A percentile compares a stretch with the other conserved stretches of the same genome.
These are phyloP conservation scores for Microcos paniculata DNA, from an alignment of 345 rosid genomes.

Conservation along the genomic window DNA sequence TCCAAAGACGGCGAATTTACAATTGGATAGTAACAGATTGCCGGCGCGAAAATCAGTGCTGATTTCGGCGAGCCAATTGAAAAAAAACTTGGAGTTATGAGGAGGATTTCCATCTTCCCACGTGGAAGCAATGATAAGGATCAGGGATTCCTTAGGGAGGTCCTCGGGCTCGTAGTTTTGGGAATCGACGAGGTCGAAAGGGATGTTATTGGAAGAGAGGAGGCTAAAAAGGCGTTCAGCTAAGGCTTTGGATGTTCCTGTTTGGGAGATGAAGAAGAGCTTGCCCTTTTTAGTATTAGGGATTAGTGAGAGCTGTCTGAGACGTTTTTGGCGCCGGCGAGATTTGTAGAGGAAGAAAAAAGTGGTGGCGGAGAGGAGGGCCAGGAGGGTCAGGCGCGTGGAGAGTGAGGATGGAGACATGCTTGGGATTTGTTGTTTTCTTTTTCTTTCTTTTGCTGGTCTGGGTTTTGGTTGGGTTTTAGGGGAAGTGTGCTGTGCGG, in stretches of 20 bases:
- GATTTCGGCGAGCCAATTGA: conserved; percentile 75
- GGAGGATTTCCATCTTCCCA: conserved; percentile 93
- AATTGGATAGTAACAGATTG: conserved; percentile 58
- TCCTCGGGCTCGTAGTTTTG: conserved; percentile 90
- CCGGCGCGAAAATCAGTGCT: conserved; percentile 93
- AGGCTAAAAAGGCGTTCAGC: conserved; percentile 57
- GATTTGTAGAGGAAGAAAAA: conserved; percentile 77
- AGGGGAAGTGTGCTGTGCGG: not conserved
- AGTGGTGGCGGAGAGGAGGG: conserved; percentile 79
- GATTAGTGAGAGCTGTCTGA: conserved; percentile 36
- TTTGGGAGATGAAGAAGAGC: conserved; percentile 75
- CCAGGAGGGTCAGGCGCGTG: conserved; percentile 62
- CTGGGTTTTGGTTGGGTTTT: not conserved
- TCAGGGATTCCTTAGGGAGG: conserved; percentile 57
- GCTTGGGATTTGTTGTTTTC: not conserved
- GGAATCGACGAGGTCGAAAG: conserved; percentile 73
- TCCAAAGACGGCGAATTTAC: conserved; percentile 84
- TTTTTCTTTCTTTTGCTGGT: not conserved
- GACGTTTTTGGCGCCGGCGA: conserved; percentile 67
- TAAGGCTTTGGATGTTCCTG: conserved; percentile 73
- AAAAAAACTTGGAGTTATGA: conserved; percentile 55
- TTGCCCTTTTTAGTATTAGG: conserved; percentile 40
- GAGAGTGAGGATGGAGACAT: conserved; percentile 54
- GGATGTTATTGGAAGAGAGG: conserved; percentile 37
- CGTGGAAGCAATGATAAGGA: conserved; percentile 78